Evolutionary conservation across 2,329 filamentous ascomycete genomes (phyloP).

Genomic region (Alternaria panax): DNA sequence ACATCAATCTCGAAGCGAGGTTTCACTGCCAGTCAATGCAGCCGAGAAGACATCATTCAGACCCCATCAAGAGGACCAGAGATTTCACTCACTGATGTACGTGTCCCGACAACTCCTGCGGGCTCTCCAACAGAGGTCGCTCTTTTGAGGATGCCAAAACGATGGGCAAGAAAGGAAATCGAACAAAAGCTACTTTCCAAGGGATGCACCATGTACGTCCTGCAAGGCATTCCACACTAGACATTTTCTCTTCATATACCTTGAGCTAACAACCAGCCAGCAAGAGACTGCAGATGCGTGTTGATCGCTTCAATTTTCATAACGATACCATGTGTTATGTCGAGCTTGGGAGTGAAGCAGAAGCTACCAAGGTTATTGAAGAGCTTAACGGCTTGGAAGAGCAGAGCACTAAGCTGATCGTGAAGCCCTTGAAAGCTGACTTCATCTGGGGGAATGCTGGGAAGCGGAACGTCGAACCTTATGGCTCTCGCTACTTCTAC

Average conservation of each 20-base stretch:
- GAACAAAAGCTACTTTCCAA: conserved; percentile 20
- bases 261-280: conserved; percentile 15
- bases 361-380: conserved; percentile 23
- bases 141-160: conserved; percentile 19
- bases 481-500: conserved; percentile 9
- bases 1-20: conserved; percentile 17
- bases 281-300: conserved; percentile 21
- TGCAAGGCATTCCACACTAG: background rate
- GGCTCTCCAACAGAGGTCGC: conserved; percentile 16
- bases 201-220: conserved; percentile 32
- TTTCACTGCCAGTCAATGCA: conserved; percentile 19
- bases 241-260: background rate
- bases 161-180: conserved; percentile 17
- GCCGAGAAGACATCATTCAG: conserved; percentile 11
- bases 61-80: conserved; percentile 16
- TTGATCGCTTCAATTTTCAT: conserved; percentile 33
- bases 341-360: conserved; percentile 24
- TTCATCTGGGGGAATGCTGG: conserved; percentile 16
- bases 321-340: conserved; percentile 21
- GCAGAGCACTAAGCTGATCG: background rate
- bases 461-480: background rate
- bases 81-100: conserved; percentile 6
- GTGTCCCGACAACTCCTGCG: background rate
- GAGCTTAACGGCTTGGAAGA: conserved; percentile 10
- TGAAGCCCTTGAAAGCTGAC: conserved; percentile 10